Base-by-base conservation (phyloP, 306 rosid species). In the Elaeagnus macrophylla region DNA sequence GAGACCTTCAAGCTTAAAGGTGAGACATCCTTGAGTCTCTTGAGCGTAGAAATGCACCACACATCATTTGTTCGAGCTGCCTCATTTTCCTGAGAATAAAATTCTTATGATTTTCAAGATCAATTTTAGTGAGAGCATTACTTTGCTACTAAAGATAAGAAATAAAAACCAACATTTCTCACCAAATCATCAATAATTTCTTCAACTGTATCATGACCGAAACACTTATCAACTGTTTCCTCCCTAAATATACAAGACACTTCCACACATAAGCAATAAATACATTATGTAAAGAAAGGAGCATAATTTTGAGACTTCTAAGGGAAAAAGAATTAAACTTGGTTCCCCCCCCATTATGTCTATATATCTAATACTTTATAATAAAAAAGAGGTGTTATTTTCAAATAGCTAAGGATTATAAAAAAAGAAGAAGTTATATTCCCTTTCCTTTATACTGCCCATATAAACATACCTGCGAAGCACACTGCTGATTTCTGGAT, bases 1-100 rank as follows among this genome's bases (percentile, higher is more conserved):
- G 96, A 64, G 62, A 91, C 91, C 82, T 86, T 91, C 77, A 84
- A 71, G 70, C 97, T 76, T 84, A 91, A 73, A 12, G 96, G 97
- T n/a, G 94, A 79, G 48, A 81, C 83, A 78, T 86, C 86, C 72
- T 84, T 78, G 60, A 86, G 82, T 72, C 89, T 84, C 42, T 56
- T 76, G 12, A 73, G 73, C 65, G 83, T 82, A 58, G 86, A 58
- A 58, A 39, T 67, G 69, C 89, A 91, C 97, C 97, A 91, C n/a
- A 75, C 69, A 51, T 84, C 93, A 1, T 76, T 80, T 48, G 89
- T 80, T 76, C 72, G 67, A 59, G 81, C 62, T 44, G 96, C 86
- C 39, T 62, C 93, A 38, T 35, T 64, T 79, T 78, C 89, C 97
- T 91, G 68, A 48, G 51, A 51, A 60, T 35, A 42, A 13, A 10